Conservation (phyloP, 2,329 filamentous ascomycete species). For the Teratosphaeria gauchensis region DNA sequence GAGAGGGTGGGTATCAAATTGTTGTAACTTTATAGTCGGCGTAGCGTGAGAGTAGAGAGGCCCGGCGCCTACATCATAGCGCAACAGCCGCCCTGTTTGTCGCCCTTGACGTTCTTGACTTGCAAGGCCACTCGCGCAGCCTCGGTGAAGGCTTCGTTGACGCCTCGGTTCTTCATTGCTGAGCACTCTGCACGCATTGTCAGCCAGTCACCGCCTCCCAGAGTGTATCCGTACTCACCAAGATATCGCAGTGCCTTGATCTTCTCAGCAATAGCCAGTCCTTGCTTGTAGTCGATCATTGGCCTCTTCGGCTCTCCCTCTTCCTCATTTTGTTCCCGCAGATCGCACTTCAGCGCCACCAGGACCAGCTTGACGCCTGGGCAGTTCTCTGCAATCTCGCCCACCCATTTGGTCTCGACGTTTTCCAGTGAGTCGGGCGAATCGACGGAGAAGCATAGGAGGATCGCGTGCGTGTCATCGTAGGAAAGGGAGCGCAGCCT, state of each 20-base stretch:
- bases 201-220: background rate
- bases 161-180: slow-evolving; percentile 93
- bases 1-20: background rate
- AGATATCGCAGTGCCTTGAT: slow-evolving; percentile 91
- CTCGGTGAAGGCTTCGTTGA: slow-evolving; percentile 98
- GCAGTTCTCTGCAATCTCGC: slow-evolving; percentile 96
- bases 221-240: slow-evolving; percentile 37
- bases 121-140: slow-evolving; percentile 81
- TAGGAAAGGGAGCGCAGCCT: slow-evolving; percentile 90
- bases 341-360: slow-evolving; percentile 91
- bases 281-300: slow-evolving; percentile 83
- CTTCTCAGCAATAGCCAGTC: slow-evolving; percentile 78
- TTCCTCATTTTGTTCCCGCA: slow-evolving; percentile 69
- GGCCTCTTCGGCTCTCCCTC: slow-evolving; percentile 46
- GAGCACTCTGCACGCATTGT: slow-evolving; percentile 65
- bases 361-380: slow-evolving; percentile 89
- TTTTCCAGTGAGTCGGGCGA: slow-evolving; percentile 95
- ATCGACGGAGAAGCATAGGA: slow-evolving; percentile 97
- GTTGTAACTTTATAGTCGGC: background rate
- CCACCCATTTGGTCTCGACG: slow-evolving; percentile 97
- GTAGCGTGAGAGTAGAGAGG: background rate
- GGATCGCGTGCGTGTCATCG: slow-evolving; percentile 95
- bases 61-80: slow-evolving; percentile 28
- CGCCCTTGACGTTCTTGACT: slow-evolving; percentile 41
- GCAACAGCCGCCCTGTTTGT: slow-evolving; percentile 37